Evolutionary conservation across 2,329 filamentous ascomycete species (phyloP).

Genomic region (Cladosporium colombiae): DNA sequence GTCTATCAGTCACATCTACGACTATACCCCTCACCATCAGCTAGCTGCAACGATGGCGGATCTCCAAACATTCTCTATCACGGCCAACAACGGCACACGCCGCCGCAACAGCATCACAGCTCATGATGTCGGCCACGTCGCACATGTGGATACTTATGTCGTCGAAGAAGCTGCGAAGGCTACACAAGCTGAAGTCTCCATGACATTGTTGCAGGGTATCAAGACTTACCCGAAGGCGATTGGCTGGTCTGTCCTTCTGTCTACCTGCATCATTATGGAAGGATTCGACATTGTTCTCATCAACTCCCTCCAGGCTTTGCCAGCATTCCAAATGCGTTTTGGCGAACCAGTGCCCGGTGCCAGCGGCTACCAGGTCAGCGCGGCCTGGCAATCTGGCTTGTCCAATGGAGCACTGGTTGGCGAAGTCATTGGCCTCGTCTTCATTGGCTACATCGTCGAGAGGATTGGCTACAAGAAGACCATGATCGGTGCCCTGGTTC

Average conservation of each 20-base stretch:
- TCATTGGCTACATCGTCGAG: constrained; percentile 67
- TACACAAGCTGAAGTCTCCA: constrained; percentile 36
- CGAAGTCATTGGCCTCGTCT: constrained; percentile 65
- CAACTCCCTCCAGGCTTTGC: constrained; percentile 37
- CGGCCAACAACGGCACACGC: background rate
- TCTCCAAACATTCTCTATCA: background rate
- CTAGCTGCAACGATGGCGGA: constrained; percentile 10
- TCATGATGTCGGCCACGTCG: constrained; percentile 20
- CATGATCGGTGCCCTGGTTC: constrained; percentile 59
- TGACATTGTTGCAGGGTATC: constrained; percentile 39
- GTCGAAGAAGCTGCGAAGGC: constrained; percentile 34
- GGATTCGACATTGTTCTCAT: constrained; percentile 44
- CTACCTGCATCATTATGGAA: constrained; percentile 44
- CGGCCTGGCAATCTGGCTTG: constrained; percentile 60
- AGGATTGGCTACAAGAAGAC: constrained; percentile 47
- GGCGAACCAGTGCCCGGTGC: constrained; percentile 42
- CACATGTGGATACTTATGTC: constrained; percentile 21
- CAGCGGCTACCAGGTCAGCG: constrained; percentile 50
- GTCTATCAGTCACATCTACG: background rate
- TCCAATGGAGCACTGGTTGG: constrained; percentile 61
- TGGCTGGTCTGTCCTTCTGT: constrained; percentile 41
- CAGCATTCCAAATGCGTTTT: constrained; percentile 39
- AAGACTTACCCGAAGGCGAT: constrained; percentile 40
- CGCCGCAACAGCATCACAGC: constrained; percentile 21
- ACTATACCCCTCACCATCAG: background rate